phyloP scores from a whole-genome alignment of 305 asterid genomes.

The Fraxinus albicans region DNA sequence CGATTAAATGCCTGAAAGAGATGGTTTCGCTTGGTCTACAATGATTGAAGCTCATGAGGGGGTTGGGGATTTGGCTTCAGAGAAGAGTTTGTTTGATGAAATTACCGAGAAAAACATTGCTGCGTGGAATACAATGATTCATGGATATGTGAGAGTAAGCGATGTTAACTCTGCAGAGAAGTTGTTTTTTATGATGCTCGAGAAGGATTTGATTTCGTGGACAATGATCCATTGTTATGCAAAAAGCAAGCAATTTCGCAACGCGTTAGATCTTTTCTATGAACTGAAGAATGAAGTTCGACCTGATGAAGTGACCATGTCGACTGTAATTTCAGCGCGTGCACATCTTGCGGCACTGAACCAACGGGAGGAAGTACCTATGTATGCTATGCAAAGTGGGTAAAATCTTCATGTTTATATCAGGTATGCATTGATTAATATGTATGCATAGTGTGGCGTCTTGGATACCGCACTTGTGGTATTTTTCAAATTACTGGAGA shows the following conservation, averaged over 20 bases:
- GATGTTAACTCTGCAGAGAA: conserved; percentile 56
- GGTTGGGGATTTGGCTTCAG: conserved; percentile 47
- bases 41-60: conserved; percentile 51
- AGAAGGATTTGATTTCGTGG: conserved; percentile 65
- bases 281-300: conserved; percentile 41
- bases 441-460: conserved; percentile 73
- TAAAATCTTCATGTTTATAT: conserved; percentile 51
- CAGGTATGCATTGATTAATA: conserved; percentile 66
- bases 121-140: conserved; percentile 58
- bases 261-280: conserved; percentile 46
- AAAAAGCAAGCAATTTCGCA: conserved; percentile 38
- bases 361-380: conserved; percentile 57
- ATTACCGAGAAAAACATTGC: conserved; percentile 53
- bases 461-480: conserved; percentile 59
- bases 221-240: conserved; percentile 64
- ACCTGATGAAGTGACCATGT: conserved; percentile 71
- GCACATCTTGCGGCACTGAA: conserved; percentile 72
- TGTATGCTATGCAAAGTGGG: conserved; percentile 30
- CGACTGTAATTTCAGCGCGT: conserved; percentile 63
- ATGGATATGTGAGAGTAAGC: conserved; percentile 54
- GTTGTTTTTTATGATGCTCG: conserved; percentile 42
- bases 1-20: conserved; percentile 60
- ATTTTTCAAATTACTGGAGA: conserved; percentile 58
- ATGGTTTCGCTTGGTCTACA: conserved; percentile 57
- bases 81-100: conserved; percentile 47